These are phyloP conservation scores for Naganishia kalamii DNA, from an alignment of 768 basidiomycete genomes.

Conservation along the genomic window DNA sequence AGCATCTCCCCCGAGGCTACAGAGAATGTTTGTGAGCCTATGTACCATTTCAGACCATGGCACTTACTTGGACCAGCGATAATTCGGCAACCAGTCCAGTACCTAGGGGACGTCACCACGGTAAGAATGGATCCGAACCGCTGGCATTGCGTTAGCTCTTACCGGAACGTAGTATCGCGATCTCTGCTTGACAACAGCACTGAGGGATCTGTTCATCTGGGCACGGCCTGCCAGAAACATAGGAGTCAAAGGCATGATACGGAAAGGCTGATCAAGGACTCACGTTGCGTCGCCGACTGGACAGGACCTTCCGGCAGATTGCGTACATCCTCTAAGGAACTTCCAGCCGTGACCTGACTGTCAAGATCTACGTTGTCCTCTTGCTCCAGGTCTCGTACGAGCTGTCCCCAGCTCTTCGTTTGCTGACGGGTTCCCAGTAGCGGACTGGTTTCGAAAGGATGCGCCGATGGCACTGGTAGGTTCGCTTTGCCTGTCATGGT, in stretches of 20 bases:
- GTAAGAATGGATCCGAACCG: not conserved
- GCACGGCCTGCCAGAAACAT: not conserved
- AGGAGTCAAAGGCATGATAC: not conserved
- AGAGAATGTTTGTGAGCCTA: not conserved
- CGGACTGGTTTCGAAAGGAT: slow-evolving; percentile 13
- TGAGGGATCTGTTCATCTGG: not conserved
- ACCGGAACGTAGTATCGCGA: slow-evolving; percentile 45
- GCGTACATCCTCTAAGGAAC: too few species aligned
- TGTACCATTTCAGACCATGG: not conserved
- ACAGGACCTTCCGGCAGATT: too few species aligned
- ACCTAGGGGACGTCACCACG: slow-evolving; percentile 18
- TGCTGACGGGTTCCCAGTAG: slow-evolving; percentile 1
- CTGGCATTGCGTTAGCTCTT: not conserved
- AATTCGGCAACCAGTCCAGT: slow-evolving; percentile 45
- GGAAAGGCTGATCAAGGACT: not conserved
- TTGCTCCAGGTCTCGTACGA: not conserved
- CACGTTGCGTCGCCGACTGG: not conserved
- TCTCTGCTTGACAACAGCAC: slow-evolving; percentile 32
- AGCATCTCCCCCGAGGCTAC: slow-evolving; percentile 55
- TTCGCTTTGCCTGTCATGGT: not conserved
- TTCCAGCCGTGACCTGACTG: too few species aligned
- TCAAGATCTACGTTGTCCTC: not conserved
- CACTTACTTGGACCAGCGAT: slow-evolving; percentile 35
- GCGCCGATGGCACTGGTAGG: not conserved
- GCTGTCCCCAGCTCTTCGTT: slow-evolving; percentile 1